phyloP scores from a whole-genome alignment of 73 alveolate species.

The Paramecium octaurelia region DNA sequence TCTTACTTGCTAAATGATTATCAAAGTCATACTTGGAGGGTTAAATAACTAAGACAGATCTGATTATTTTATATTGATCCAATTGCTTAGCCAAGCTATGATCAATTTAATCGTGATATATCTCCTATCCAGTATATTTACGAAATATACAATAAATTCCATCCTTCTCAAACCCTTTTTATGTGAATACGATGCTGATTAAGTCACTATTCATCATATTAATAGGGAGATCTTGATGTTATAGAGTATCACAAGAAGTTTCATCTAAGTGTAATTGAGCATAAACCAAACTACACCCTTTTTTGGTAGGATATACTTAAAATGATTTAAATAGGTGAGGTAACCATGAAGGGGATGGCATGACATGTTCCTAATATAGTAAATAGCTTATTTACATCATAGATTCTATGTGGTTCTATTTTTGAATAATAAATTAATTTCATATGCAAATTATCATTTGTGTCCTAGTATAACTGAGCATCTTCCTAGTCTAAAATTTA shows the following conservation, averaged over 20 bases:
- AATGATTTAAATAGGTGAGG: background rate
- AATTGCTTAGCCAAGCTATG: background rate
- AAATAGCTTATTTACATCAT: background rate
- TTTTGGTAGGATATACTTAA: background rate
- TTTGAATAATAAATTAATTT: conserved; percentile 8
- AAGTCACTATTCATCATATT: background rate
- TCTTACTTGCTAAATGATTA: background rate
- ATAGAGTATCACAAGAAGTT: background rate
- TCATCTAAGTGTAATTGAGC: background rate
- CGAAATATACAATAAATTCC: conserved; percentile 10
- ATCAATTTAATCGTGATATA: conserved; percentile 3
- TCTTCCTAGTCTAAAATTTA: background rate
- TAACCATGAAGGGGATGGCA: background rate
- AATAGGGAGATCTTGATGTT: background rate
- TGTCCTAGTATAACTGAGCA: background rate
- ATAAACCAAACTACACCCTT: background rate
- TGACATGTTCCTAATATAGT: background rate
- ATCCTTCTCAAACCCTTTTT: background rate
- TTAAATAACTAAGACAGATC: background rate
- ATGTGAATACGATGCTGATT: background rate
- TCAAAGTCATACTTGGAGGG: background rate
- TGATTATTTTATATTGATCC: background rate
- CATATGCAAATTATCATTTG: conserved; percentile 17
- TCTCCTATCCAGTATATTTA: conserved; percentile 23
- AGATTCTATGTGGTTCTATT: background rate